These are phyloP conservation scores for Ballota nigra DNA, from an alignment of 257 asterid genomes.

Conservation along the genomic window DNA sequence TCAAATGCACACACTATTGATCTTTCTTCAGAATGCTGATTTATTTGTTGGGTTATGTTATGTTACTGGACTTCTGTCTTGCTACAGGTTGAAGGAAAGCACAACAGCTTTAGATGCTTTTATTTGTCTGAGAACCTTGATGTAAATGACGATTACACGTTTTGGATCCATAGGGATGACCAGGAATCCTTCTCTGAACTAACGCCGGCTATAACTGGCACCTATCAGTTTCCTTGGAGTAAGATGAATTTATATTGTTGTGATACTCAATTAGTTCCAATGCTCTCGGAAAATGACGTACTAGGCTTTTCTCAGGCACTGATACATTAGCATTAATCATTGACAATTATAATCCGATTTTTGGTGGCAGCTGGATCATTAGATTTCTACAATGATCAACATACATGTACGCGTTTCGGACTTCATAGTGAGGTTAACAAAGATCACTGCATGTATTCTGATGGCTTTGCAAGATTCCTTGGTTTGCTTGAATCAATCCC, in stretches of 20 bases:
- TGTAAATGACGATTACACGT: constrained; percentile 80
- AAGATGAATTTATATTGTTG: constrained; percentile 26
- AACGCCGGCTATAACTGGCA: constrained; percentile 59
- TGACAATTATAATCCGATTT: constrained; percentile 17
- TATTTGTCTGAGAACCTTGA: constrained; percentile 88
- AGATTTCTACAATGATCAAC: constrained; percentile 60
- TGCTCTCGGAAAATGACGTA: constrained; percentile 11
- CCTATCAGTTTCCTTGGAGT: constrained; percentile 50
- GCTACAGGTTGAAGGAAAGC: constrained; percentile 77
- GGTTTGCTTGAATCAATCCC: constrained; percentile 92
- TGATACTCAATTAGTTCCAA: constrained; percentile 12
- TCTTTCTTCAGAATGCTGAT: constrained; percentile 17
- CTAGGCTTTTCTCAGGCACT: constrained; percentile 4
- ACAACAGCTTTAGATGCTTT: constrained; percentile 59
- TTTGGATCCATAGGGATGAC: constrained; percentile 72
- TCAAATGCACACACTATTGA: neutral
- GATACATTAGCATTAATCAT: constrained; percentile 4
- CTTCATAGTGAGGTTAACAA: constrained; percentile 53
- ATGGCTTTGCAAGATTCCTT: constrained; percentile 80
- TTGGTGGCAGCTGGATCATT: constrained; percentile 57
- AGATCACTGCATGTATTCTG: constrained; percentile 76
- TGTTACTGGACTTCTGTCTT: constrained; percentile 20
- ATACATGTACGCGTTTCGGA: constrained; percentile 62
- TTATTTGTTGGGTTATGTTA: constrained; percentile 15
- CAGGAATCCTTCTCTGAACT: constrained; percentile 40